Evolutionary conservation across 371 early-diverging fungal species (phyloP).

Genomic region (Scutellospora calospora): DNA sequence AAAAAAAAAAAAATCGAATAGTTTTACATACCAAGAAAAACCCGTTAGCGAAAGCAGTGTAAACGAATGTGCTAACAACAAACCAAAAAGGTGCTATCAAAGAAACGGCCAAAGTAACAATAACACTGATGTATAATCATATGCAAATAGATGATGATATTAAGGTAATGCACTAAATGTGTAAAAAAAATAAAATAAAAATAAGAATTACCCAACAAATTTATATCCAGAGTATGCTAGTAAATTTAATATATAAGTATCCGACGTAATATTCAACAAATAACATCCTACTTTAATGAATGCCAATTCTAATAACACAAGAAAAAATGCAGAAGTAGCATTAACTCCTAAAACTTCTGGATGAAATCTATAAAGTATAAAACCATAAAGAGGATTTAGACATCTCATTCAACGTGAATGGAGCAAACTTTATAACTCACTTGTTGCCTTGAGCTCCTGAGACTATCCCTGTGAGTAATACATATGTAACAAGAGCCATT

Average conservation of each 20-base stretch:
- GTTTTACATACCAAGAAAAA: slow-evolving; percentile 75
- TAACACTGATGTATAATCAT: slow-evolving; percentile 54
- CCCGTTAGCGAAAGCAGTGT: slow-evolving; percentile 81
- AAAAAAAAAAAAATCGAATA: background rate
- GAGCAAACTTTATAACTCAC: background rate
- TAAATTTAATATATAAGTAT: slow-evolving; percentile 88
- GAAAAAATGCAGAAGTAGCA: slow-evolving; percentile 85
- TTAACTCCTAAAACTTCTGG: slow-evolving; percentile 93
- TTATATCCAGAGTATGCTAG: slow-evolving; percentile 96
- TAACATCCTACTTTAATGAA: slow-evolving; percentile 89
- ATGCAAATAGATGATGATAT: slow-evolving; percentile 42
- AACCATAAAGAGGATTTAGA: background rate
- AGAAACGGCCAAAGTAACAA: slow-evolving; percentile 63
- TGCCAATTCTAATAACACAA: slow-evolving; percentile 83
- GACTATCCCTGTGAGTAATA: slow-evolving; percentile 85
- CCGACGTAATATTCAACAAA: slow-evolving; percentile 87
- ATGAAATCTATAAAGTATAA: slow-evolving; percentile 70
- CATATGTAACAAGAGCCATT: slow-evolving; percentile 96
- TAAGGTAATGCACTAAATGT: background rate
- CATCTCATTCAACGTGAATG: background rate
- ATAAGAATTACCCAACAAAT: slow-evolving; percentile 78
- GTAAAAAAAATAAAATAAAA: background rate
- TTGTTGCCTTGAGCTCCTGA: slow-evolving; percentile 71
- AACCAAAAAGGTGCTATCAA: slow-evolving; percentile 62
- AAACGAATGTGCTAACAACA: slow-evolving; percentile 74